phyloP scores from a whole-genome alignment of 805 yeast species.

The Myxozyma sirexii region DNA sequence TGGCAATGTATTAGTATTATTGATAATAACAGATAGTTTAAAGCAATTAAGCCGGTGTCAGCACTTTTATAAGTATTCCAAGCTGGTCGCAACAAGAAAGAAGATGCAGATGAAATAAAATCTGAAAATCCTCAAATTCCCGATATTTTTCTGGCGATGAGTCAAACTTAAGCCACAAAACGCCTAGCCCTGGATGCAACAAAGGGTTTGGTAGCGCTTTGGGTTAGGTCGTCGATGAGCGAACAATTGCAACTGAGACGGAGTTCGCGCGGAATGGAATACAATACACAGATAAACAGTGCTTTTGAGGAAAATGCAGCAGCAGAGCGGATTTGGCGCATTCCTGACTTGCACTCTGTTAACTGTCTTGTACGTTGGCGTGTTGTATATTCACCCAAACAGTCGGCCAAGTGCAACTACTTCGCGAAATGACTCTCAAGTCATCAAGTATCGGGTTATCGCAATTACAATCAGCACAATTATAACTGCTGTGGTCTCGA shows the following conservation, averaged over 20 bases:
- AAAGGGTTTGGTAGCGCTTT: background rate
- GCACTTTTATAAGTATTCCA: too few species aligned
- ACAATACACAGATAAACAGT: background rate
- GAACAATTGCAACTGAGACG: background rate
- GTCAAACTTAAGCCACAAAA: background rate
- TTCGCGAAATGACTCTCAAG: constrained; percentile 22
- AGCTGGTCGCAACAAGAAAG: too few species aligned
- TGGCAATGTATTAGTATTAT: background rate
- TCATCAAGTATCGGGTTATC: constrained; percentile 18
- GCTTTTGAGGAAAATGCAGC: constrained; percentile 5
- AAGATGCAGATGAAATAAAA: too few species aligned
- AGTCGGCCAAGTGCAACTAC: constrained; percentile 28
- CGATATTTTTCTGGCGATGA: constrained; percentile 3
- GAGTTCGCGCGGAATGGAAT: too few species aligned
- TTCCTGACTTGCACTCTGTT: constrained; percentile 12
- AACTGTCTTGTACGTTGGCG: constrained; percentile 34
- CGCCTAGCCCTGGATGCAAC: background rate
- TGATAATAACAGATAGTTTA: too few species aligned
- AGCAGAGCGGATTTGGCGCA: constrained; percentile 1
- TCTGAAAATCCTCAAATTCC: background rate
- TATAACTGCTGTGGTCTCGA: constrained; percentile 17
- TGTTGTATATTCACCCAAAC: constrained; percentile 31
- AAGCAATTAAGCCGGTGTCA: background rate
- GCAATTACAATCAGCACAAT: constrained; percentile 23
- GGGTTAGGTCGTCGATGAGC: background rate